phyloP scores from a whole-genome alignment of 176 grass and related monocot genomes.

The Eleusine indica region DNA sequence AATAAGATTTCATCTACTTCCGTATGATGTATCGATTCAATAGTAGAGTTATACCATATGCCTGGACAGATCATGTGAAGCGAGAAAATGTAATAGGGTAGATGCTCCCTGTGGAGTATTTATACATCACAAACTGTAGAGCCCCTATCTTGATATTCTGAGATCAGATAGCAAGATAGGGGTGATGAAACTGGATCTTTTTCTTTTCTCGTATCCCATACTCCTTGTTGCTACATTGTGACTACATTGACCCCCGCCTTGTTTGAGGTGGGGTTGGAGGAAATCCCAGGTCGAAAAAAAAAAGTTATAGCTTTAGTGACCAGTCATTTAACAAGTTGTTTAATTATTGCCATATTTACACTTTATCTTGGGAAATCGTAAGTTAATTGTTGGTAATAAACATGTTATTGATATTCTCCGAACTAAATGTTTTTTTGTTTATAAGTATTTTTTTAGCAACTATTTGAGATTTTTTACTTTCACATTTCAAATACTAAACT shows the following conservation, averaged over 20 bases:
- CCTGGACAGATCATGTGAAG: not conserved
- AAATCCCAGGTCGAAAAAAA: too few relatives aligned
- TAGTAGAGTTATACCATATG: constrained; percentile 8
- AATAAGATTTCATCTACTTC: constrained; percentile 4
- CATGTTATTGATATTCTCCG: not conserved
- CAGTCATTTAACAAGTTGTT: not conserved
- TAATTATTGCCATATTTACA: constrained; percentile 2
- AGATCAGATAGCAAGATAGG: too few relatives aligned
- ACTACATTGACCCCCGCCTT: too few relatives aligned
- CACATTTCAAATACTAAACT: constrained; percentile 23
- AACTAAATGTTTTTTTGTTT: not conserved
- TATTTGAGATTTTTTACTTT: constrained; percentile 13
- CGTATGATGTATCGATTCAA: not conserved
- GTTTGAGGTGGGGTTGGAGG: too few relatives aligned
- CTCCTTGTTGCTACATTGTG: too few relatives aligned
- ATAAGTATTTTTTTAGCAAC: not conserved
- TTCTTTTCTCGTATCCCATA: too few relatives aligned
- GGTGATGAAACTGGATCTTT: too few relatives aligned
- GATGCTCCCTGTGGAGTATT: too few relatives aligned
- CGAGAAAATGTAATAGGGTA: too few relatives aligned
- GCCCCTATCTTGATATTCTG: too few relatives aligned
- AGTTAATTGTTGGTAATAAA: not conserved
- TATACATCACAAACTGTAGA: too few relatives aligned
- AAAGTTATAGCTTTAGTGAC: not conserved
- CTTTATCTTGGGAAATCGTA: constrained; percentile 1